Base-by-base conservation (phyloP, 805 yeast genomes). In the Lipomyces oligophaga region DNA sequence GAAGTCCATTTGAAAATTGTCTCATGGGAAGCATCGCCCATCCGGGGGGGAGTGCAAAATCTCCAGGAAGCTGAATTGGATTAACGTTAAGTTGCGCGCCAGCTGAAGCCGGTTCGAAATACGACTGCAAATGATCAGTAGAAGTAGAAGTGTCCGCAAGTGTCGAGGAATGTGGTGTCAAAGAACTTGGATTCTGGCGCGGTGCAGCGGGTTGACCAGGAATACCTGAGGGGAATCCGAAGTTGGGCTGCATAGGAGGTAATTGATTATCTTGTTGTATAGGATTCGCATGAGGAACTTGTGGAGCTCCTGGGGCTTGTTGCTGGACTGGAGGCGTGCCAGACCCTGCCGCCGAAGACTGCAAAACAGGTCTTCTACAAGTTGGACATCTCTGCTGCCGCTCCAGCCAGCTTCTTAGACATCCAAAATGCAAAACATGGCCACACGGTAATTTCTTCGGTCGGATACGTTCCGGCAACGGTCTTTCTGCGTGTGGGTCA, bases 351-450 rank as follows among this genome's bases (percentile, higher is more conserved):
- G 54, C n/a, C 7, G 42, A 20, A 4, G 30, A 10, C 10, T 62
- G 69, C 53, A 79, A 74, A 1, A 87, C 94, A 8, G 79, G 77
- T 25, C 81, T 72, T 51, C 96, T 73, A 64, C 98, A 93, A 43
- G 89, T 79, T 1, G 98, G 98, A 68, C 98, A 93, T n/a, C 79
- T 77, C 57, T 83, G 90, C 0, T 96, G 86, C 55, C 95, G 76
- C 61, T 85, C 94, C 57, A 93, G 72, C 98, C 98, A 93, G 56
- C 84, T 82, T 60, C 86, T 84, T 52, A 93, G 73, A 64, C 98
- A 93, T 3, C 93, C 89, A 67, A 83, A 69, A 63, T 93, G 98
- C 47, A 90, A 72, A 38, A 86, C 81, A 65, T 93, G 98, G 21
- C 86, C 84, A 70, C 98, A 93, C 1, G 70, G 73, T 39, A 93